A percentile compares a stretch with the other conserved stretches of the same genome.
Evolutionary conservation across 768 basidiomycete genomes (phyloP).

Genomic region (Boletus subparvulus): DNA sequence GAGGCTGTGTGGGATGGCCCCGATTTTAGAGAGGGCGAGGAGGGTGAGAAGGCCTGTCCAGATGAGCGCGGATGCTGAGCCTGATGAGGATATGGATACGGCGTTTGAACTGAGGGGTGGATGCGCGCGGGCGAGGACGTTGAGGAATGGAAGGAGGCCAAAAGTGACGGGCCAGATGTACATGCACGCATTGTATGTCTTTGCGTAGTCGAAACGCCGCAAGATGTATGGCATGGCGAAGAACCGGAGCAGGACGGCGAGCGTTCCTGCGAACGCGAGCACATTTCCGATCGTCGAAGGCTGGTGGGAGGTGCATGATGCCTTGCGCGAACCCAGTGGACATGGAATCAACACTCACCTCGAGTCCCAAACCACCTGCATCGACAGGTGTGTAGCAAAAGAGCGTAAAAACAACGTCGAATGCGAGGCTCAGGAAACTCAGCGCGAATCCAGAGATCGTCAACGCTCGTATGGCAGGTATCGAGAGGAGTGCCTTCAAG

Average conservation of each 20-base stretch:
- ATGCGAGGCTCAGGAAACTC: conserved; percentile 52
- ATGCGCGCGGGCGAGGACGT: conserved; percentile 42
- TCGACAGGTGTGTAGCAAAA: conserved; percentile 60
- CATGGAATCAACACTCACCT: conserved; percentile 37
- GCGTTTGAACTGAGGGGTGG: background rate
- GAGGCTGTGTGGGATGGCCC: conserved; percentile 36
- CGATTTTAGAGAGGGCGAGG: conserved; percentile 37
- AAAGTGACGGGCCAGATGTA: conserved; percentile 54
- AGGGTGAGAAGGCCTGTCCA: conserved; percentile 49
- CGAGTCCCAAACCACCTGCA: conserved; percentile 55
- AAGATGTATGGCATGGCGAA: conserved; percentile 53
- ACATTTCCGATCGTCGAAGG: conserved; percentile 55
- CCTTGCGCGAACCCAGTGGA: background rate
- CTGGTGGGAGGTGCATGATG: conserved; percentile 28
- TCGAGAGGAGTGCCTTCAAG: conserved; percentile 40
- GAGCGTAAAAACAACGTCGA: conserved; percentile 65
- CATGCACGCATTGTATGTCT: conserved; percentile 53
- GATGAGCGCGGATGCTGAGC: conserved; percentile 29
- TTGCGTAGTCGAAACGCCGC: conserved; percentile 45
- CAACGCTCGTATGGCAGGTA: conserved; percentile 52
- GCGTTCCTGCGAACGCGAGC: conserved; percentile 50
- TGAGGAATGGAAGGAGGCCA: conserved; percentile 48
- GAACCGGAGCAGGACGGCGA: conserved; percentile 50
- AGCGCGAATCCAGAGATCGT: conserved; percentile 51
- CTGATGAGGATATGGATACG: conserved; percentile 12